Evolutionary conservation across 225 moss, liverwort and hornwort genomes (phyloP).

Genomic region (Marchantia polymorpha): DNA sequence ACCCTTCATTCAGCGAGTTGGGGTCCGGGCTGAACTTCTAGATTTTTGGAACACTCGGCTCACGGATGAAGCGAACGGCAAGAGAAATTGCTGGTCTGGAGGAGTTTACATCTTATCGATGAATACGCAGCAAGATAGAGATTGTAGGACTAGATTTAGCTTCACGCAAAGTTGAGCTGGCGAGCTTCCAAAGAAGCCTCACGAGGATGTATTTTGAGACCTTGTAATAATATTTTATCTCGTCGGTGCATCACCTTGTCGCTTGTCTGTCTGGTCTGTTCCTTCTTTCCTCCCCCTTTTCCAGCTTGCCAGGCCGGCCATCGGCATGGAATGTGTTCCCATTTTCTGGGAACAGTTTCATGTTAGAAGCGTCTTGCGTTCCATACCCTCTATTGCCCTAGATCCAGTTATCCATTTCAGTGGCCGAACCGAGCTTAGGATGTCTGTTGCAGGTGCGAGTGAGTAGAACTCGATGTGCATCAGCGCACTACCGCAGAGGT

Average conservation of each 20-base stretch:
- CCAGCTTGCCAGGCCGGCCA: too few species aligned
- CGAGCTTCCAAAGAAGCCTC: slow-evolving; percentile 8
- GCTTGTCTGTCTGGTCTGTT: background rate
- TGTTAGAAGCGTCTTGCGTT: too few species aligned
- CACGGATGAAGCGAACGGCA: slow-evolving; percentile 11
- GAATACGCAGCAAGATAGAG: slow-evolving; percentile 8
- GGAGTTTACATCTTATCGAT: slow-evolving; percentile 1
- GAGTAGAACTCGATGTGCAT: too few species aligned
- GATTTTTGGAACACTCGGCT: background rate
- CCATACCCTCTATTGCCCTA: background rate
- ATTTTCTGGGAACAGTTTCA: too few species aligned
- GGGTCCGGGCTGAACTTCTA: background rate
- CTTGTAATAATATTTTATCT: slow-evolving; percentile 23
- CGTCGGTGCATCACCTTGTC: slow-evolving; percentile 4
- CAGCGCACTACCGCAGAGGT: too few species aligned
- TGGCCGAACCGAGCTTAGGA: too few species aligned
- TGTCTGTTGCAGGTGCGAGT: too few species aligned
- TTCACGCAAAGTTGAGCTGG: slow-evolving; percentile 5
- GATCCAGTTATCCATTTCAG: too few species aligned
- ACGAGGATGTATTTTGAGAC: slow-evolving; percentile 15
- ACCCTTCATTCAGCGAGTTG: slow-evolving; percentile 4
- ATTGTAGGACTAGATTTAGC: slow-evolving; percentile 4
- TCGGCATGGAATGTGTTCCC: too few species aligned
- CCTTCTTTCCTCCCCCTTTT: background rate
- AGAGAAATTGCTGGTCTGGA: slow-evolving; percentile 9